phyloP scores from a whole-genome alignment of 2,329 filamentous ascomycete genomes.

The Monascus ruber region DNA sequence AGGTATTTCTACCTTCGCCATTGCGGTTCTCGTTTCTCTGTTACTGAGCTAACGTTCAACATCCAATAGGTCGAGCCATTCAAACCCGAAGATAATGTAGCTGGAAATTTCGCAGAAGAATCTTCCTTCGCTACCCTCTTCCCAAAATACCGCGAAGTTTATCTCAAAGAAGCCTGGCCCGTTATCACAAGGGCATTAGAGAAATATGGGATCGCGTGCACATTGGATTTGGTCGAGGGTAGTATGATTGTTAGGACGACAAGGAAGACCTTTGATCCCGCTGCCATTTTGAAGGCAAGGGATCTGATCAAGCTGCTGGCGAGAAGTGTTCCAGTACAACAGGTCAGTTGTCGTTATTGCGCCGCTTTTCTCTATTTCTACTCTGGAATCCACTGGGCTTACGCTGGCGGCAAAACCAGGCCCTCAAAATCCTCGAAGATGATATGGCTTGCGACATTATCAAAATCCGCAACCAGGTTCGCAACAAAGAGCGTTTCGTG shows the following conservation, averaged over 20 bases:
- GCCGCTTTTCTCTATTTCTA: background rate
- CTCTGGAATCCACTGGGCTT: no score
- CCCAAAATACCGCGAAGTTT: constrained; percentile 92
- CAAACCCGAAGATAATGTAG: constrained; percentile 71
- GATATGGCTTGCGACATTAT: constrained; percentile 87
- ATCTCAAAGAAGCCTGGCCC: constrained; percentile 87
- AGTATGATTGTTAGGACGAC: constrained; percentile 97
- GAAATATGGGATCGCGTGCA: constrained; percentile 79
- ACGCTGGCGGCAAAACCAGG: constrained; percentile 26
- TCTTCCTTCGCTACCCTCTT: constrained; percentile 77
- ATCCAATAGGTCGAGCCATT: constrained; percentile 59
- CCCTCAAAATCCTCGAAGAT: constrained; percentile 88
- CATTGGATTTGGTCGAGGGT: constrained; percentile 86
- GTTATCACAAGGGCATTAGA: constrained; percentile 78
- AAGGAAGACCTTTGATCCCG: constrained; percentile 80
- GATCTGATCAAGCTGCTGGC: constrained; percentile 90
- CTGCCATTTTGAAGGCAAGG: constrained; percentile 82
- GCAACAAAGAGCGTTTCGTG: constrained; percentile 90
- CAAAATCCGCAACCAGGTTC: constrained; percentile 81
- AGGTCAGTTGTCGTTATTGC: constrained; percentile 29
- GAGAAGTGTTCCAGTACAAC: constrained; percentile 80
- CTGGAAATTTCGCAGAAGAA: constrained; percentile 82
- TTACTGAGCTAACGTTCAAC: constrained; percentile 1
- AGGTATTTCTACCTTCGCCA: constrained; percentile 36
- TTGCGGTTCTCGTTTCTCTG: no score